Base-by-base conservation (phyloP, 2,329 filamentous ascomycete species). In the Ramularia collo-cygni region DNA sequence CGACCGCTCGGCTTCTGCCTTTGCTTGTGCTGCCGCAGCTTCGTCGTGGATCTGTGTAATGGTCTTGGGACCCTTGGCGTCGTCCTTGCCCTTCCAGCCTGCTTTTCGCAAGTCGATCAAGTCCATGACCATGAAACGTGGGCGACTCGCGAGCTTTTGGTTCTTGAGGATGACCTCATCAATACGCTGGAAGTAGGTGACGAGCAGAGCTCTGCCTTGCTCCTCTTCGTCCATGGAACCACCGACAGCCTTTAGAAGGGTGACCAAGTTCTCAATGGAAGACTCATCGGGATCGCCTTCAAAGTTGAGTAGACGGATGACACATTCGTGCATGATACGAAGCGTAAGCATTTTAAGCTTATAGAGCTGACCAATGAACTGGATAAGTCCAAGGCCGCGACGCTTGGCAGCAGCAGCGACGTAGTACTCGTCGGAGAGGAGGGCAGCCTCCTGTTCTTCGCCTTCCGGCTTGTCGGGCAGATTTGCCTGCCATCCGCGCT, bases 321-420 rank as follows among this genome's bases (percentile, higher is more conserved):
- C 88, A 76, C 92, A 98, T 67, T 95, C 87, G 71, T 98, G 90
- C 92, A 98, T 98, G 68, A 98, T 98, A 64, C 90, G 85, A 65
- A 95, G 86, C 46, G 92, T 98, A 65, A 98, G 77, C 92, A 98
- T 98, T 63, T 84, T 82, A 46, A 98, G 80, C 75, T 96, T 98
- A 79, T 94, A 98, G 32, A 98, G 79, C 69, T 98, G 92, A 71
- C 92, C 92, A 61, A 98, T 98, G 70, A 98, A 98, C 68, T 95
- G 90, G 50, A 98, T 90, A 15, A 98, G 78, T 81, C 92, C 92
- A 50, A 98, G 84, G 69, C 92, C 92, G 65, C 88, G 85, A 68
- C 92, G 83, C 75, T 98, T 98, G 59, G 89, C 89, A 42, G 90
- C 89, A 35, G 89, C 90, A 28, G 87, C 90, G 50, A 80, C 69